These are phyloP conservation scores for Kentomonas sorsogonicus DNA, from an alignment of 208 protist genomes.

Conservation along the genomic window DNA sequence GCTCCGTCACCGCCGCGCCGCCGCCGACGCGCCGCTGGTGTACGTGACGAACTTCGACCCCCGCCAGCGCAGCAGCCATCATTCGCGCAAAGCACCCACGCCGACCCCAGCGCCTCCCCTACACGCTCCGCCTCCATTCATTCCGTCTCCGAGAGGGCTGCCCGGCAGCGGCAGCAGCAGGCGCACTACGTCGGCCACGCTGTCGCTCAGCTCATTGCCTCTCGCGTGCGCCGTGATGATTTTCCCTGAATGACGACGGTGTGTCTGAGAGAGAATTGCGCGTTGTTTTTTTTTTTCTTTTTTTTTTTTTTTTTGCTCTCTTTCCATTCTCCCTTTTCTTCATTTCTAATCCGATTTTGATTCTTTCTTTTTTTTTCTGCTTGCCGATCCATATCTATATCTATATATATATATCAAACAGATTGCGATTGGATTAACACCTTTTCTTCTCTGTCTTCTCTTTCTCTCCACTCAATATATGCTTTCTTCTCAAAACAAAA, in stretches of 20 bases:
- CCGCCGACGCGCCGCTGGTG: neutral
- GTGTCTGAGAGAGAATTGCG: neutral
- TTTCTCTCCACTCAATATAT: neutral
- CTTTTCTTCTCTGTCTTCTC: neutral
- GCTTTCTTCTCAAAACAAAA: neutral
- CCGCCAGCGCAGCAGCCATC: too few species aligned
- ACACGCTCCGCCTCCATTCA: neutral
- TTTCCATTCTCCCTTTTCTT: neutral
- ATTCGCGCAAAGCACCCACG: neutral
- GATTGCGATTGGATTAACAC: neutral
- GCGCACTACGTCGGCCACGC: neutral
- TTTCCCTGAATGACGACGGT: neutral
- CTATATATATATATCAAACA: neutral
- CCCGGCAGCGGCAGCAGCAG: neutral
- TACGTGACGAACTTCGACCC: neutral
- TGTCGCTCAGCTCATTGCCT: neutral
- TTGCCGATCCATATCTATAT: neutral
- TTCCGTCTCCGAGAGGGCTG: neutral
- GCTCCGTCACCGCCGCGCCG: neutral
- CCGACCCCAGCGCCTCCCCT: too few species aligned
- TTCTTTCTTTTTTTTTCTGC: slow-evolving; percentile 13
- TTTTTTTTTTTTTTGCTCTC: neutral
- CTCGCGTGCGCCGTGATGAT: neutral
- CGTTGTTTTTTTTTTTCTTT: slow-evolving; percentile 2
- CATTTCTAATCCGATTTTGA: neutral